phyloP scores from a whole-genome alignment of 1,139 yeast genomes.

The Zygosaccharomyces pseudobailii region DNA sequence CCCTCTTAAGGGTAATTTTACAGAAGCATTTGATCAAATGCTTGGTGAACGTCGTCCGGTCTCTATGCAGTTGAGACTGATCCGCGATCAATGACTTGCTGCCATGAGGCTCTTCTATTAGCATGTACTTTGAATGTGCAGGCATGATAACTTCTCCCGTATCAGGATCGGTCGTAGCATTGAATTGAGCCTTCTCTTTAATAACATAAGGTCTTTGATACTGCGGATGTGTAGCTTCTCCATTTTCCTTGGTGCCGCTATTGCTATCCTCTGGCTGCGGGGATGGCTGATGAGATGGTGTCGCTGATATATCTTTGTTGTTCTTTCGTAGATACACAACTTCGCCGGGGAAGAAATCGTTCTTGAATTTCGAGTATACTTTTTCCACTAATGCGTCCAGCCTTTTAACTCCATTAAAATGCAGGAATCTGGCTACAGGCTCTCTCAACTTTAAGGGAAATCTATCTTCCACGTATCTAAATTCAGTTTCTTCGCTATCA shows the following conservation, averaged over 20 bases:
- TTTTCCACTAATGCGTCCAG: slow-evolving; percentile 84
- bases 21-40: slow-evolving; percentile 85
- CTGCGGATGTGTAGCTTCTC: slow-evolving; percentile 19
- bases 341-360: slow-evolving; percentile 91
- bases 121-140: slow-evolving; percentile 66
- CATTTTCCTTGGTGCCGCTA: slow-evolving; percentile 2
- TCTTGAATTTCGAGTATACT: slow-evolving; percentile 67
- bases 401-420: slow-evolving; percentile 78
- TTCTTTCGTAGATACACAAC: slow-evolving; percentile 53
- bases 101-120: slow-evolving; percentile 44
- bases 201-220: slow-evolving; percentile 46
- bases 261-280: slow-evolving; percentile 18
- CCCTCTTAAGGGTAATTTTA: slow-evolving; percentile 73
- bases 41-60: slow-evolving; percentile 82
- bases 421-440: slow-evolving; percentile 79
- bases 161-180: slow-evolving; percentile 36
- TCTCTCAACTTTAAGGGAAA: slow-evolving; percentile 92
- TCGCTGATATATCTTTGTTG: slow-evolving; percentile 28
- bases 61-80: slow-evolving; percentile 69
- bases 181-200: slow-evolving; percentile 55
- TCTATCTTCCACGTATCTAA: slow-evolving; percentile 65
- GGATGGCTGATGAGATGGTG: slow-evolving; percentile 16
- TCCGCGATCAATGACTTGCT: slow-evolving; percentile 66
- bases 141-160: slow-evolving; percentile 47
- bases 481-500: slow-evolving; percentile 66